These are phyloP conservation scores for Podospora fimiseda DNA, from an alignment of 495 filamentous ascomycete species.

Conservation along the genomic window DNA sequence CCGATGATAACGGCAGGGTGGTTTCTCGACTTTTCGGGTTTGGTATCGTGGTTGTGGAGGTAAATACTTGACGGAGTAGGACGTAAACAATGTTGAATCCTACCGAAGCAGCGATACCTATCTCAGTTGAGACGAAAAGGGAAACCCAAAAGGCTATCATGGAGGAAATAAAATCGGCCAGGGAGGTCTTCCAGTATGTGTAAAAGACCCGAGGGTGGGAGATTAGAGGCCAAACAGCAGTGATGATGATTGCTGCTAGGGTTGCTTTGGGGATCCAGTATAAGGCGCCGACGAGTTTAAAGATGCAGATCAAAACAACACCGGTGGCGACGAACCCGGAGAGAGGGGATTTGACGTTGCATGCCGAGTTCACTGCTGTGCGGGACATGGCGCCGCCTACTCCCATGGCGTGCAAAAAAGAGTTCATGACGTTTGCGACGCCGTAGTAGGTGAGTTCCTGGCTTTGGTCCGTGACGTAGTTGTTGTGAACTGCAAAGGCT, in stretches of 20 bases:
- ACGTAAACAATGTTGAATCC: slow-evolving; percentile 42
- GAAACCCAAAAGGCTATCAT: slow-evolving; percentile 46
- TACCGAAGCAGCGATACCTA: slow-evolving; percentile 41
- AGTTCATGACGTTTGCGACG: slow-evolving; percentile 43
- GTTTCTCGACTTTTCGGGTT: slow-evolving; percentile 12
- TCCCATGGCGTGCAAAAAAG: slow-evolving; percentile 44
- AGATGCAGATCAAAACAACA: slow-evolving; percentile 43
- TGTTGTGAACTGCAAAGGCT: slow-evolving; percentile 41
- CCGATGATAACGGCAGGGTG: slow-evolving; percentile 7
- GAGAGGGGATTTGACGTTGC: slow-evolving; percentile 37
- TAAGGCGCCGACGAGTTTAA: slow-evolving; percentile 40
- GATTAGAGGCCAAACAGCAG: slow-evolving; percentile 42
- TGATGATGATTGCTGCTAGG: slow-evolving; percentile 42
- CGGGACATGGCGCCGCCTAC: slow-evolving; percentile 45
- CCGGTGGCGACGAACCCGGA: slow-evolving; percentile 41
- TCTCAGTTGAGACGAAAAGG: slow-evolving; percentile 43
- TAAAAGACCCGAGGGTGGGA: slow-evolving; percentile 36
- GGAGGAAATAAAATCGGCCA: slow-evolving; percentile 44
- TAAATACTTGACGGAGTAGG: slow-evolving; percentile 39
- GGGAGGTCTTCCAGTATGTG: slow-evolving; percentile 41
- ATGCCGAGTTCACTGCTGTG: slow-evolving; percentile 46
- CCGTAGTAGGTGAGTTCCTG: slow-evolving; percentile 46
- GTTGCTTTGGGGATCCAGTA: slow-evolving; percentile 49
- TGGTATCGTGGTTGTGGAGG: slow-evolving; percentile 19
- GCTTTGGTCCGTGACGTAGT: slow-evolving; percentile 42